Base-by-base conservation (phyloP, 2,329 filamentous ascomycete genomes). In the Sphaerostilbella broomeana region DNA sequence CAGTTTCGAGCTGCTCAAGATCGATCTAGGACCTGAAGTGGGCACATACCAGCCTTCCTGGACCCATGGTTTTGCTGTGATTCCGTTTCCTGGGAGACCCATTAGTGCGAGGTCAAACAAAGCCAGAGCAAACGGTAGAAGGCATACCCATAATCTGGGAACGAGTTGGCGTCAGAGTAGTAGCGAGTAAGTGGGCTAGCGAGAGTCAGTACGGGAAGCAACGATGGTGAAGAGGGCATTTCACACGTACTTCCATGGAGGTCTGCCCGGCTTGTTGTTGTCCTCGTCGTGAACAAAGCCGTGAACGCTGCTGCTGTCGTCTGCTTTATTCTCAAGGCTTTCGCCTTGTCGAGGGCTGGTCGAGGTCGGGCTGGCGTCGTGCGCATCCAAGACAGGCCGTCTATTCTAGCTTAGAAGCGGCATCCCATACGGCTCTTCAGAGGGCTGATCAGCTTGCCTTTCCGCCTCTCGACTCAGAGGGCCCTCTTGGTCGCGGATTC, bases 121-220 rank as follows among this genome's bases (percentile, higher is more conserved):
- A 18, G 34, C 18, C 16, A 13, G 25, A 8, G 5, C 19, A 25
- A 32, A 34, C 32, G 34, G 45, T 41, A 43, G 43, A n/a, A n/a
- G n/a, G 43, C 51, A 38, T 59, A 65, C 63, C 59, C 62, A 65
- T 66, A 67, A 52, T 66, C 63, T 35, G 63, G 63, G 48, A 63
- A 62, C 43, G 60, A 64, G 50, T 57, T 54, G 46, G 55, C 55
- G 42, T 58, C 46, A 41, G 61, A 65, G 38, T 51, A 43, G 44
- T 66, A 65, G 43, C 61, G 55, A 38, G 49, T 48, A 39, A 56
- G 47, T 36, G 59, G 51, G 50, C 61, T 64, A 42, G 12, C 18
- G 7, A 17, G 22, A 18, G 37, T 47, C 44, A 49, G 40, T 24
- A 40, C 6, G 40, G 16, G 22, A 20, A 5, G 9, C 7, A 21